Evolutionary conservation across 2,329 filamentous ascomycete species (phyloP), one percentile per base, ranked within the genome.

Genomic region (Beauveria varroae): DNA sequence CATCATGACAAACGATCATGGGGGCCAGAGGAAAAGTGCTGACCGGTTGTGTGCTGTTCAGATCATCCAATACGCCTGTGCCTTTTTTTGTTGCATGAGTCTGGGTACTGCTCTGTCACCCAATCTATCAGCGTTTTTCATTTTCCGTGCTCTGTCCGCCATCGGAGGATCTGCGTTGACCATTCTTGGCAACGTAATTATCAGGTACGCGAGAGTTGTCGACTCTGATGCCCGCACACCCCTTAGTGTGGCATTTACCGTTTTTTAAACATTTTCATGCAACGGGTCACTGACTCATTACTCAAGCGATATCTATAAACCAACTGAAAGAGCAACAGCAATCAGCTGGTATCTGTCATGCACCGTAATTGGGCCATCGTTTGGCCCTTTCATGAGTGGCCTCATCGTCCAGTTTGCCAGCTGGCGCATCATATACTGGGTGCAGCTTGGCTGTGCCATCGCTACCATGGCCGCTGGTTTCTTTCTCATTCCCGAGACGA

Each of bases 391-490:
- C 67, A 77, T 92, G 10, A 85, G 89, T 60, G 90, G 89, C 26
- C 85, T 91, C 50, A 90, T 93, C 56, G 87, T 92, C 18, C 92
- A 88, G 0, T 91, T 85, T 72, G 79, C 80, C 7, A 82, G 80
- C 2, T 93, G 90, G 90, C 80, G 88, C 20, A 82, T 83, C 47
- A 90, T 92, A 58, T 92, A 91, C 75, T 92, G 88, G 86, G 76
- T 93, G 0, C 89, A 92, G 69, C 85, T 86, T 0, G 88, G 82
- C 0, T 78, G 91, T 6, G 86, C 86, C 0, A 87, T 82, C 2
- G 69, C 81, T 0, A 86, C 83, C 1, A 77, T 81, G 0, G 22
- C 86, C 0, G 80, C 86, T 0, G 80, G 89, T 37, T 81, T 84
- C 65, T 84, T 90, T 66, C 75, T 90, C 14, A 79, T 92, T 12